These are phyloP conservation scores for Diaporthe caulivora DNA, from an alignment of 2,329 filamentous ascomycete genomes.

Conservation along the genomic window DNA sequence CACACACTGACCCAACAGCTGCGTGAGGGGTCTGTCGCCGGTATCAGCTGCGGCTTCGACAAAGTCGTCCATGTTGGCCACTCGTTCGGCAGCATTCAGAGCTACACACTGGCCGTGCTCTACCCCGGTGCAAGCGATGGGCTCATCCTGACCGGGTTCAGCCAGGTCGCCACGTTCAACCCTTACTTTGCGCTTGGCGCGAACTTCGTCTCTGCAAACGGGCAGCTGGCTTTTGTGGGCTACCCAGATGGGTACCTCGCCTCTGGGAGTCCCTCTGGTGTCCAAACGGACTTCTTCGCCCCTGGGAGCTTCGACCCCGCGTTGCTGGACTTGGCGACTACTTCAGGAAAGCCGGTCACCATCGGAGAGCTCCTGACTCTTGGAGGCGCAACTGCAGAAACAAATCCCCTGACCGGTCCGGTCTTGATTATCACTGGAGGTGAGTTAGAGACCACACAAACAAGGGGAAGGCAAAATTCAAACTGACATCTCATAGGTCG, in stretches of 20 bases:
- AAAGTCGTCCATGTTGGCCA: constrained; percentile 73
- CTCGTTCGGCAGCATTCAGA: constrained; percentile 72
- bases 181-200: constrained; percentile 57
- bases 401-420: constrained; percentile 62
- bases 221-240: constrained; percentile 45
- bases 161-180: constrained; percentile 59
- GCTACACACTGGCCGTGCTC: constrained; percentile 65
- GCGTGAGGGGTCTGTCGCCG: constrained; percentile 20
- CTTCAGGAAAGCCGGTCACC: constrained; percentile 67
- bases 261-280: constrained; percentile 57
- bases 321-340: constrained; percentile 60
- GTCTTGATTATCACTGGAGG: constrained; percentile 71
- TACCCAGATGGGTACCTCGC: constrained; percentile 67
- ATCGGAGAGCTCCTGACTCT: constrained; percentile 71
- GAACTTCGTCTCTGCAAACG: constrained; percentile 60
- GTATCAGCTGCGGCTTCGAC: constrained; percentile 43
- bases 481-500: constrained; percentile 47
- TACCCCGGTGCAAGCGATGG: constrained; percentile 68
- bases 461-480: background rate
- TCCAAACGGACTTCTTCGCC: constrained; percentile 66
- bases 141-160: constrained; percentile 72
- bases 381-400: constrained; percentile 50
- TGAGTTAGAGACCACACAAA: constrained; percentile 44
- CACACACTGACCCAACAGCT: constrained; percentile 31
- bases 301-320: constrained; percentile 67